These are phyloP conservation scores for Allium fistulosum DNA, from an alignment of 106 monocot species.

Conservation along the genomic window DNA sequence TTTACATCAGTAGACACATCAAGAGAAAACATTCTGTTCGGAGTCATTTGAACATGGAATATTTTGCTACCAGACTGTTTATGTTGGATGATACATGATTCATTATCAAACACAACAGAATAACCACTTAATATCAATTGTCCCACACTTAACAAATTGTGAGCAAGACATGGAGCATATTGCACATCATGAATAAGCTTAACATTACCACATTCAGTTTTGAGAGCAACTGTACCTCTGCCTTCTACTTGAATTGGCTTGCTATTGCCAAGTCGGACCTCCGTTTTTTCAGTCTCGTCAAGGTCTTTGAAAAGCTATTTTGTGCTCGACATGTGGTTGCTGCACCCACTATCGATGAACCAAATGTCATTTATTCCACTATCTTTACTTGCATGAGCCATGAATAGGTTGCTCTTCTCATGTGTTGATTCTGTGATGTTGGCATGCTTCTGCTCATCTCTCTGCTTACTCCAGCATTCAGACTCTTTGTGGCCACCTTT, in stretches of 20 bases:
- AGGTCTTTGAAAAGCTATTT: neutral
- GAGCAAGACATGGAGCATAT: neutral
- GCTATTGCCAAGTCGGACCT: neutral
- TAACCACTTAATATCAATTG: neutral
- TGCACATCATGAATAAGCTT: slow-evolving; percentile 2
- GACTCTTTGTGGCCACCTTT: neutral
- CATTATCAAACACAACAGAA: slow-evolving; percentile 3
- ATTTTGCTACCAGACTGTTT: neutral
- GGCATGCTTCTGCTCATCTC: neutral
- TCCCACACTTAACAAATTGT: slow-evolving; percentile 5
- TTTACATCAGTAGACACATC: neutral
- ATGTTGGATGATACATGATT: neutral
- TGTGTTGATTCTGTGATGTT: neutral
- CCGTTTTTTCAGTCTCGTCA: neutral
- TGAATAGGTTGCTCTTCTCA: neutral
- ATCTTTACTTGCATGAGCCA: neutral
- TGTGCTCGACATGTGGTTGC: neutral
- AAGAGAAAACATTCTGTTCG: neutral
- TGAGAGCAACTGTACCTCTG: neutral
- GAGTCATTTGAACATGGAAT: neutral
- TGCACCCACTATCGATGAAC: neutral
- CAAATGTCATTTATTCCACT: neutral
- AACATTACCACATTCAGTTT: neutral
- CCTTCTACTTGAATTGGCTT: neutral
- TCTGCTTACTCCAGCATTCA: neutral